A percentile compares a stretch with the other conserved stretches of the same genome.
These are phyloP conservation scores for Betula pendula DNA, from an alignment of 306 rosid genomes.

Conservation along the genomic window DNA sequence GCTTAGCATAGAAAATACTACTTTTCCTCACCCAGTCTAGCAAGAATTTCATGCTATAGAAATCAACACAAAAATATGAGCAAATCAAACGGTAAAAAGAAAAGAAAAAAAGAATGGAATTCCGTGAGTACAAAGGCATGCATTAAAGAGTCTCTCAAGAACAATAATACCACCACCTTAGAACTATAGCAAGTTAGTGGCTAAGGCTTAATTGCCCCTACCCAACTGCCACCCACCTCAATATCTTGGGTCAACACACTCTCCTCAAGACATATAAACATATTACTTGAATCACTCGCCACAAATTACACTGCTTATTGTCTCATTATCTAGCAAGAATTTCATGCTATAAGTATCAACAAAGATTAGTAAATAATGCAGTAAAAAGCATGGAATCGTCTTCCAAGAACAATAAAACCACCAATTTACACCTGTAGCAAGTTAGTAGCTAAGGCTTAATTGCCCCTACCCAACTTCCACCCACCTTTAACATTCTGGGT, in stretches of 20 bases:
- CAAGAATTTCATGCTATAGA: background rate
- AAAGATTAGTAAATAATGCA: background rate
- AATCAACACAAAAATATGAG: background rate
- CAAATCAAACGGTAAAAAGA: background rate
- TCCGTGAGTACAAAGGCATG: slow-evolving; percentile 9
- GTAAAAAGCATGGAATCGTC: slow-evolving; percentile 19
- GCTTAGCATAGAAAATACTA: background rate
- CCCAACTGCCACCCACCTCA: slow-evolving; percentile 64
- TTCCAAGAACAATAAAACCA: slow-evolving; percentile 23
- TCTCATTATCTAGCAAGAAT: background rate
- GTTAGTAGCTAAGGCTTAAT: slow-evolving; percentile 52
- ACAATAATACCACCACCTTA: slow-evolving; percentile 22
- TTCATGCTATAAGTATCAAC: background rate
- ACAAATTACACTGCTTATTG: slow-evolving; percentile 4
- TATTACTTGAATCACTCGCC: background rate
- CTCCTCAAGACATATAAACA: background rate
- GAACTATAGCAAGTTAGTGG: slow-evolving; percentile 32
- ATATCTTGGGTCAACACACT: no score
- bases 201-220: slow-evolving; percentile 56
- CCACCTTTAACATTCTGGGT: slow-evolving; percentile 49
- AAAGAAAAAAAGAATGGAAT: background rate
- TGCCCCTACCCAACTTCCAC: slow-evolving; percentile 61
- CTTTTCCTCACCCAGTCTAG: background rate
- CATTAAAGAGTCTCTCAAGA: slow-evolving; percentile 31
- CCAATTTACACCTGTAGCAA: slow-evolving; percentile 30